phyloP scores from a whole-genome alignment of 495 filamentous ascomycete genomes.

The Lasiosphaeris hirsuta region DNA sequence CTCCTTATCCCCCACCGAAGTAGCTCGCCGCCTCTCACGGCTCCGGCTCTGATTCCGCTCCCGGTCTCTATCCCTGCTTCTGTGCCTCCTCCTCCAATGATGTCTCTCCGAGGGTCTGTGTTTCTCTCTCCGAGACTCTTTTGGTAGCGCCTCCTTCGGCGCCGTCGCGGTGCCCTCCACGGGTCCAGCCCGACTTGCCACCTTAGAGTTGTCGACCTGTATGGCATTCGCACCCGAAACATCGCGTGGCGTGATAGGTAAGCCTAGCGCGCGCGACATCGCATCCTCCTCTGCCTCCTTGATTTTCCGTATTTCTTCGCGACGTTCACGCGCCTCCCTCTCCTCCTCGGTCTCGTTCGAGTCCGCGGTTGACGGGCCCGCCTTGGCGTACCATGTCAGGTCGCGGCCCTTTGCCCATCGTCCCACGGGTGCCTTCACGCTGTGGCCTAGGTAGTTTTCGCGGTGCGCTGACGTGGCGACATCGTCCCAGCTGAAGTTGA shows the following conservation, averaged over 20 bases:
- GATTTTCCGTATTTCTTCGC: constrained; percentile 74
- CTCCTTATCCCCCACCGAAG: constrained; percentile 8
- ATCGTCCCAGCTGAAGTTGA: constrained; percentile 94
- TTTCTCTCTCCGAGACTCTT: constrained; percentile 21
- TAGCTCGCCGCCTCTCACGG: constrained; percentile 28
- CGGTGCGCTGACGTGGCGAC: constrained; percentile 83
- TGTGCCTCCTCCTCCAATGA: constrained; percentile 36
- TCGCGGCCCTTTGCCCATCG: constrained; percentile 93
- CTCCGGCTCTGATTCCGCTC: constrained; percentile 34
- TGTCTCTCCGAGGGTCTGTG: constrained; percentile 33
- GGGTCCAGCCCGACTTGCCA: constrained; percentile 15
- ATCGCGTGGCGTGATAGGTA: constrained; percentile 59
- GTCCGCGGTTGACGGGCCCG: constrained; percentile 45
- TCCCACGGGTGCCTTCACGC: constrained; percentile 90
- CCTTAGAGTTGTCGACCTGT: constrained; percentile 30
- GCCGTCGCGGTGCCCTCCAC: background rate
- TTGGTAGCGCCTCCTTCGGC: constrained; percentile 16
- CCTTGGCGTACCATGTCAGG: constrained; percentile 83
- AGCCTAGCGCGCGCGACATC: constrained; percentile 72
- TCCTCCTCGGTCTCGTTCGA: constrained; percentile 59
- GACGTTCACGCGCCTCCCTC: constrained; percentile 58
- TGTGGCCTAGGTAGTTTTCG: constrained; percentile 97
- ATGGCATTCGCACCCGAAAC: constrained; percentile 50
- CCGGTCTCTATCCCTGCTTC: constrained; percentile 26
- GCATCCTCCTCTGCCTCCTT: constrained; percentile 95